These are phyloP conservation scores for Sclerotinia subarctica DNA, from an alignment of 2,329 filamentous ascomycete genomes.

Conservation along the genomic window DNA sequence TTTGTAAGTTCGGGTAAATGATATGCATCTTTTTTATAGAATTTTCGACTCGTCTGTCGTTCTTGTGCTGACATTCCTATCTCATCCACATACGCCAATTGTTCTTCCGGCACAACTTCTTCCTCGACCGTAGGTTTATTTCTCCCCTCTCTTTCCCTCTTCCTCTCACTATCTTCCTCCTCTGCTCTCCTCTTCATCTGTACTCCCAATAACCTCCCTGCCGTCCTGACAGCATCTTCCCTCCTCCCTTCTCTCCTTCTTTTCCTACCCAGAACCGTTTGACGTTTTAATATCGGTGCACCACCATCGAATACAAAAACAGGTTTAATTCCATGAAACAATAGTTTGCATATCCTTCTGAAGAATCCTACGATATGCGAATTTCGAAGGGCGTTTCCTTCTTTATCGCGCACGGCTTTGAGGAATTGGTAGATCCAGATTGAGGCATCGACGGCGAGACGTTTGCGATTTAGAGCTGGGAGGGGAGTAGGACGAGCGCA, in stretches of 20 bases:
- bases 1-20: slow-evolving; percentile 83
- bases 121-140: slow-evolving; percentile 47
- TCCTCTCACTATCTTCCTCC: slow-evolving; percentile 71
- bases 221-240: slow-evolving; percentile 89
- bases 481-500: slow-evolving; percentile 95
- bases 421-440: slow-evolving; percentile 99
- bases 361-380: slow-evolving; percentile 98
- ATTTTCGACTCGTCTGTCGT: slow-evolving; percentile 68
- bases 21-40: slow-evolving; percentile 91
- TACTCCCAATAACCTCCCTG: slow-evolving; percentile 84
- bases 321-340: slow-evolving; percentile 94
- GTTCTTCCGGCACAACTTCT: slow-evolving; percentile 60
- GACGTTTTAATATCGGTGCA: slow-evolving; percentile 83
- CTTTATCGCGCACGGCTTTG: slow-evolving; percentile 97
- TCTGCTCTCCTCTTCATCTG: slow-evolving; percentile 92
- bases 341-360: slow-evolving; percentile 92
- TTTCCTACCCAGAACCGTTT: slow-evolving; percentile 80
- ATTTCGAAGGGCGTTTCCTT: slow-evolving; percentile 93
- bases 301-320: slow-evolving; percentile 99
- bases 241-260: slow-evolving; percentile 78
- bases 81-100: slow-evolving; percentile 90
- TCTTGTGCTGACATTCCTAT: slow-evolving; percentile 76
- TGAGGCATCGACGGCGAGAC: slow-evolving; percentile 93
- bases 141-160: slow-evolving; percentile 42
- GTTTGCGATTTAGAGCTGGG: slow-evolving; percentile 92